Conservation (phyloP, 345 rosid species). For the Syzygium oleosum region DNA sequence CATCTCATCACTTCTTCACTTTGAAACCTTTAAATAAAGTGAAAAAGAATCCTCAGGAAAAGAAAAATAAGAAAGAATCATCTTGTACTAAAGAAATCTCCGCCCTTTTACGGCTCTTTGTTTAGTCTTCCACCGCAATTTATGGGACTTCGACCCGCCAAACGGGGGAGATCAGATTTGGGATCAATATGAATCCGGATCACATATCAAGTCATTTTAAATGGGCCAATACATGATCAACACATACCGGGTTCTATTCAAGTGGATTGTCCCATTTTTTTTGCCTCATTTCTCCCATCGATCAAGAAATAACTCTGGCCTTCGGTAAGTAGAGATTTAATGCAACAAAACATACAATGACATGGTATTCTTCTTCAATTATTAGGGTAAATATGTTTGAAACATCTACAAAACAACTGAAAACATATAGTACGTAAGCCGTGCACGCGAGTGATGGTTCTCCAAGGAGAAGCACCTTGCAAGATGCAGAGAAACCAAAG, state of each 20-base stretch:
- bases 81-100: neutral
- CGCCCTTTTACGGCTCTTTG: fast-evolving
- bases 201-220: neutral
- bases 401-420: neutral
- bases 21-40: neutral
- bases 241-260: neutral
- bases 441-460: too few species aligned
- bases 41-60: neutral
- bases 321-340: neutral
- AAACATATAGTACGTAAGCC: too few species aligned
- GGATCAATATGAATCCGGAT: neutral
- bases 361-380: neutral
- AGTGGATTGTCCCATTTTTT: too few species aligned
- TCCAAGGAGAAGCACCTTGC: too few species aligned
- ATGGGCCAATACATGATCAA: neutral
- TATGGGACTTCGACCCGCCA: neutral
- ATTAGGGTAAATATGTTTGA: neutral
- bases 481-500: too few species aligned
- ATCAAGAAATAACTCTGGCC: neutral
- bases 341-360: fast-evolving
- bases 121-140: neutral
- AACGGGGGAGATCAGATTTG: fast-evolving
- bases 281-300: neutral
- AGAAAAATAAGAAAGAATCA: too few species aligned
- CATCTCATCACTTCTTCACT: neutral